These are phyloP conservation scores for Samsoniella hepiali DNA, from an alignment of 2,329 filamentous ascomycete genomes.

Conservation along the genomic window DNA sequence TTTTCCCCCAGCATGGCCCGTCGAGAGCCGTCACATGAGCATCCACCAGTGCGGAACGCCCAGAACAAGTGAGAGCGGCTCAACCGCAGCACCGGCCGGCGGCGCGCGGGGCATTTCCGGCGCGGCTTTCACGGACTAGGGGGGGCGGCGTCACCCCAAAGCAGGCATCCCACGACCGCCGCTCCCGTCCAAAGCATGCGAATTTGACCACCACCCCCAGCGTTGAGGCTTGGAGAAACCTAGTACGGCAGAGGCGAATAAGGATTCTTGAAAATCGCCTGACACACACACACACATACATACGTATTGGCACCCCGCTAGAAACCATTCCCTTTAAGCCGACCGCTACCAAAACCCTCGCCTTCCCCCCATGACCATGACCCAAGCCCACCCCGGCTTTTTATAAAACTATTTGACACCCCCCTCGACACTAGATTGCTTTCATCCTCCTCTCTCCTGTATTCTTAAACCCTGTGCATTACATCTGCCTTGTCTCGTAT, in stretches of 20 bases:
- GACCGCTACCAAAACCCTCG: not conserved
- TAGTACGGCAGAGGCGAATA: not conserved
- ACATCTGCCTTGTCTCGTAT: not conserved
- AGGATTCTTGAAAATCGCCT: constrained; percentile 6
- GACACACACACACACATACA: not conserved
- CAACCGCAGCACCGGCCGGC: not conserved
- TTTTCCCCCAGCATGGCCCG: not conserved
- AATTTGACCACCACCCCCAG: no score
- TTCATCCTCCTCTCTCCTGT: not conserved
- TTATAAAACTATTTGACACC: constrained; percentile 11
- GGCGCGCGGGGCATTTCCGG: constrained; percentile 15
- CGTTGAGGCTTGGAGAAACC: not conserved
- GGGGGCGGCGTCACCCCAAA: not conserved
- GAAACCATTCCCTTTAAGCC: not conserved
- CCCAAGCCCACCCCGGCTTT: not conserved
- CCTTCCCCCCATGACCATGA: constrained; percentile 1
- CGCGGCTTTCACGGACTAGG: constrained; percentile 7
- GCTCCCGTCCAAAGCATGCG: not conserved
- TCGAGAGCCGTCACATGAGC: constrained; percentile 12
- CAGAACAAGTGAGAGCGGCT: not conserved
- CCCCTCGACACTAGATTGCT: constrained; percentile 8
- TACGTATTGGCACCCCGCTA: not conserved
- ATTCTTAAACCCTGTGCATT: not conserved
- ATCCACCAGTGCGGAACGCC: constrained; percentile 13
- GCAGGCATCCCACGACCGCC: constrained; percentile 2